These are phyloP conservation scores for Schrenkiella parvula DNA, from an alignment of 345 rosid genomes.

Conservation along the genomic window DNA sequence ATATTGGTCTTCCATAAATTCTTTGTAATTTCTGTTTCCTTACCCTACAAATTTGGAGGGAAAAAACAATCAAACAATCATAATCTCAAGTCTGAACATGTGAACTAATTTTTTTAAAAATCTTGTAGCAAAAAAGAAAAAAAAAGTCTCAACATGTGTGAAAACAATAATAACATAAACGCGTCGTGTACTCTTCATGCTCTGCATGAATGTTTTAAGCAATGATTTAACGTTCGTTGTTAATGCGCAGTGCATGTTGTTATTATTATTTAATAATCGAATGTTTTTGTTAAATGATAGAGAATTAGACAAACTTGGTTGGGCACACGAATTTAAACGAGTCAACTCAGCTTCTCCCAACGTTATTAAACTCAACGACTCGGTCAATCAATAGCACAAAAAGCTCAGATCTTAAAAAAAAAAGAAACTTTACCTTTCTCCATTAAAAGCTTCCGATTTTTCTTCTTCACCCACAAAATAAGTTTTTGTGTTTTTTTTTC, in stretches of 20 bases:
- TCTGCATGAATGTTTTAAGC: conserved; percentile 13
- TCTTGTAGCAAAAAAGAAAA: too few relatives aligned
- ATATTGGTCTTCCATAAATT: too few relatives aligned
- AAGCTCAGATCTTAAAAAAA: conserved; percentile 9
- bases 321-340: conserved; percentile 26
- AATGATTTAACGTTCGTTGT: conserved; percentile 14
- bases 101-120: too few relatives aligned
- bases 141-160: conserved; percentile 7
- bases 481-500: neutral
- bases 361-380: conserved; percentile 21
- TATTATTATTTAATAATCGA: neutral
- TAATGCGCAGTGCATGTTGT: conserved; percentile 18
- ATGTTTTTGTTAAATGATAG: neutral
- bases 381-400: conserved; percentile 16
- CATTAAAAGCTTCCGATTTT: conserved; percentile 29
- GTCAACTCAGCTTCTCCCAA: conserved; percentile 30
- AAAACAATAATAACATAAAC: neutral
- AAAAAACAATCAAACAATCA: too few relatives aligned
- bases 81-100: too few relatives aligned
- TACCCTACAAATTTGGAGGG: neutral
- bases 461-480: conserved; percentile 24
- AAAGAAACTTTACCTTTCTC: conserved; percentile 2
- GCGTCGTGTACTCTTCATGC: conserved; percentile 20
- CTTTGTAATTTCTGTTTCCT: too few relatives aligned
- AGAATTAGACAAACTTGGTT: neutral